These are phyloP conservation scores for Hyphodiscus hymeniophilus DNA, from an alignment of 495 filamentous ascomycete genomes.

Conservation along the genomic window DNA sequence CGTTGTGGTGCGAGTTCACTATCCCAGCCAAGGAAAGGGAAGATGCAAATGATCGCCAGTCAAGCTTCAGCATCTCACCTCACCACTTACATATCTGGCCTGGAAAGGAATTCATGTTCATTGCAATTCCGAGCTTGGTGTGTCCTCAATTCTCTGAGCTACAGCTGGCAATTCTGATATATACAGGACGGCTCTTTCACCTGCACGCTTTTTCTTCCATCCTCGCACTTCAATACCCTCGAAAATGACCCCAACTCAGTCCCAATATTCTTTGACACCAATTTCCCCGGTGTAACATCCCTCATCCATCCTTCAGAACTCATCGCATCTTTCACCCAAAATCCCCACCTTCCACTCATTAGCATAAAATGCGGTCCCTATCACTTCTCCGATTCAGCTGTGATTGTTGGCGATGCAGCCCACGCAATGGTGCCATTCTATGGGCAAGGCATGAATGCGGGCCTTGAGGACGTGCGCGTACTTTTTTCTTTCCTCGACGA, in stretches of 20 bases:
- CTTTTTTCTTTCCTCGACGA: conserved; percentile 67
- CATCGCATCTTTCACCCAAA: conserved; percentile 58
- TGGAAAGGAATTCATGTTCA: conserved; percentile 89
- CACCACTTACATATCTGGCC: conserved; percentile 99
- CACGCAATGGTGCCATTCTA: conserved; percentile 98
- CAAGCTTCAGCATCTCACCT: conserved; percentile 69
- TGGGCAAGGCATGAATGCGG: conserved; percentile 82
- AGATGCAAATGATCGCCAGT: conserved; percentile 30
- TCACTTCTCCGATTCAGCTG: conserved; percentile 66
- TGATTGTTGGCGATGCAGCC: conserved; percentile 88
- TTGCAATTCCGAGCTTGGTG: conserved; percentile 77
- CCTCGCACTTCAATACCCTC: conserved; percentile 48
- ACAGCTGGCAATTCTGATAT: no score
- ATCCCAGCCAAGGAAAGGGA: conserved; percentile 46
- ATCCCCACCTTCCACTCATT: conserved; percentile 88
- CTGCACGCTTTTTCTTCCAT: conserved; percentile 84
- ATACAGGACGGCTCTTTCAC: conserved; percentile 83
- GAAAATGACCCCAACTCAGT: conserved; percentile 47
- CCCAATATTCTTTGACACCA: conserved; percentile 60
- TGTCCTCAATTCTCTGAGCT: conserved; percentile 8
- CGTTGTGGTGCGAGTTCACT: conserved; percentile 93
- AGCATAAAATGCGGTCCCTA: conserved; percentile 86
- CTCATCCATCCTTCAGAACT: conserved; percentile 66
- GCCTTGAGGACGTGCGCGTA: conserved; percentile 76
- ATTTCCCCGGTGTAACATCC: conserved; percentile 86